These are phyloP conservation scores for Sarocladium brachiariae DNA, from an alignment of 2,329 filamentous ascomycete species.

Conservation along the genomic window DNA sequence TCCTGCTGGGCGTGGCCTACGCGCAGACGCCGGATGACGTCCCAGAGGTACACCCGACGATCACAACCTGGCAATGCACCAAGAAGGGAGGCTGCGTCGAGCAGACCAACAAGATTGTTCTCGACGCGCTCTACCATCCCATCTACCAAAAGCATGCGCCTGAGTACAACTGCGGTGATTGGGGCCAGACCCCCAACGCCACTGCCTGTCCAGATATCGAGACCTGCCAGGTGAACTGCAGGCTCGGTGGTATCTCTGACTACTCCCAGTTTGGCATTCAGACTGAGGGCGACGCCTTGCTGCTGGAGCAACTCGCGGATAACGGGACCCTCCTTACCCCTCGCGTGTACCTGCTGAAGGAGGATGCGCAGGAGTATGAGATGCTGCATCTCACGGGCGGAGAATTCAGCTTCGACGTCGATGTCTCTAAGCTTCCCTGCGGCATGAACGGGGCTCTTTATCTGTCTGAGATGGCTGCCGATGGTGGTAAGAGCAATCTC, in stretches of 20 bases:
- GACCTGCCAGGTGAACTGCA: conserved; percentile 47
- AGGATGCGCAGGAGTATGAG: conserved; percentile 49
- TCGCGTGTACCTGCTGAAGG: conserved; percentile 52
- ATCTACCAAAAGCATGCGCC: conserved; percentile 34
- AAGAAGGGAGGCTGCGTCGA: conserved; percentile 39
- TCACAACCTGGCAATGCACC: conserved; percentile 47
- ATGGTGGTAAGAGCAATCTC: conserved; percentile 49
- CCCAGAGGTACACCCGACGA: conserved; percentile 41
- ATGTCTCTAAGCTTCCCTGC: conserved; percentile 57
- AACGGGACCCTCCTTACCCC: conserved; percentile 24
- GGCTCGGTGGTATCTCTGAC: conserved; percentile 41
- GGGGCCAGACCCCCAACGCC: conserved; percentile 28
- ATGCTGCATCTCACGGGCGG: conserved; percentile 52
- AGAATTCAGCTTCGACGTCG: conserved; percentile 61
- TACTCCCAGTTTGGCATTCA: conserved; percentile 32
- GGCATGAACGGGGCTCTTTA: conserved; percentile 63
- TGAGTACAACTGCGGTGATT: conserved; percentile 24
- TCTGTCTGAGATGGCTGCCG: conserved; percentile 46
- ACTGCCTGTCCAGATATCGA: conserved; percentile 41
- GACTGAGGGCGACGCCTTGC: conserved; percentile 24
- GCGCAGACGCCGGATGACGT: conserved; percentile 33
- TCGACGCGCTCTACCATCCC: conserved; percentile 39
- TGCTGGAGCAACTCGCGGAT: conserved; percentile 22
- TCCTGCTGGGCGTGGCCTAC: conserved; percentile 18
- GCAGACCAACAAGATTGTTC: conserved; percentile 40